These are phyloP conservation scores for Trypanosoma lewisi DNA, from an alignment of 208 protist genomes.

Conservation along the genomic window DNA sequence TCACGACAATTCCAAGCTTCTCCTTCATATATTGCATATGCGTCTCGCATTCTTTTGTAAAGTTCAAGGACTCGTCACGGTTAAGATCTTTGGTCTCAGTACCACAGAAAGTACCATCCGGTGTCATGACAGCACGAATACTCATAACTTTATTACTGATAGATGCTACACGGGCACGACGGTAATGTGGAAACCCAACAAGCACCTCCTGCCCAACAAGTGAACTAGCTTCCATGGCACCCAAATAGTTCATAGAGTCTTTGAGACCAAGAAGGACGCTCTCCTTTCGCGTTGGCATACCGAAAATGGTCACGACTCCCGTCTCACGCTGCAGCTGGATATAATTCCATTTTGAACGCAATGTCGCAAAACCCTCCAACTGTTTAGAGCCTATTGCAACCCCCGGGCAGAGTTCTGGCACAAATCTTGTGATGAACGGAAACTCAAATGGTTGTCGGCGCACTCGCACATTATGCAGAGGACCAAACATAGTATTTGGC, in stretches of 20 bases:
- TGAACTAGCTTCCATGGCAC: slow-evolving; percentile 28
- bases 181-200: slow-evolving; percentile 88
- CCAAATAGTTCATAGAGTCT: slow-evolving; percentile 22
- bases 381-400: slow-evolving; percentile 47
- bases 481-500: slow-evolving; percentile 55
- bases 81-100: slow-evolving; percentile 54
- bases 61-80: slow-evolving; percentile 59
- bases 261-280: slow-evolving; percentile 68
- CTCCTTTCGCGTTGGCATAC: slow-evolving; percentile 59
- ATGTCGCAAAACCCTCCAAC: slow-evolving; percentile 80
- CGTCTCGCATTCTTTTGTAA: slow-evolving; percentile 66
- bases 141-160: slow-evolving; percentile 53
- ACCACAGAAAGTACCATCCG: slow-evolving; percentile 58
- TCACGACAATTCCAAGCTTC: slow-evolving; percentile 72
- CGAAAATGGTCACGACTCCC: slow-evolving; percentile 75
- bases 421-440: slow-evolving; percentile 42
- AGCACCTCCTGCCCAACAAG: slow-evolving; percentile 80
- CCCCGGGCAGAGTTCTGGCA: slow-evolving; percentile 60
- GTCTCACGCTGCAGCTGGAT: slow-evolving; percentile 56
- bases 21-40: slow-evolving; percentile 75
- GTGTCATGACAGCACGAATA: slow-evolving; percentile 49
- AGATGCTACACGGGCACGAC: slow-evolving; percentile 71
- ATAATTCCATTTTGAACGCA: slow-evolving; percentile 55
- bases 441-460: slow-evolving; percentile 52
- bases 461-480: slow-evolving; percentile 54